A percentile compares a stretch with the other conserved stretches of the same genome.
Evolutionary conservation across 2,329 filamentous ascomycete genomes (phyloP).

Genomic region (Chaetomium olivaceum): DNA sequence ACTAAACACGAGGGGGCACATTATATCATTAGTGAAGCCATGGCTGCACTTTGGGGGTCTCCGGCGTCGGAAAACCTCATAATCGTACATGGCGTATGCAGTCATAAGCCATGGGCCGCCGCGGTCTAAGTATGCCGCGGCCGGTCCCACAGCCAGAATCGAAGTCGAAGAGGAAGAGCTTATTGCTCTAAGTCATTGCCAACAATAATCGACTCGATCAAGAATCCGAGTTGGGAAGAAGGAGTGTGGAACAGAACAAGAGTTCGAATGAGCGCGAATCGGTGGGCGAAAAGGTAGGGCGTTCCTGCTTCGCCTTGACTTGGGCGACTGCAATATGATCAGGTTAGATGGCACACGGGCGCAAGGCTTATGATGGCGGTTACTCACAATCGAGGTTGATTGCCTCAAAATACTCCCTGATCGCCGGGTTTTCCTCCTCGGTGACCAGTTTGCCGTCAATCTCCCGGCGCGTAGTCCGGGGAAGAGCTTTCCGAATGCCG

Average conservation of each 20-base stretch:
- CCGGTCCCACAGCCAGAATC: background rate
- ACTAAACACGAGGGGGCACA: background rate
- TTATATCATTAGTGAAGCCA: constrained; percentile 23
- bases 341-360: background rate
- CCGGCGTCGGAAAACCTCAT: constrained; percentile 4
- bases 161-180: constrained; percentile 7
- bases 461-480: constrained; percentile 49
- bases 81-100: constrained; percentile 23
- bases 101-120: constrained; percentile 16
- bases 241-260: constrained; percentile 46
- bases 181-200: background rate
- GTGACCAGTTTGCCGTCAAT: constrained; percentile 52
- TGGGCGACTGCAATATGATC: constrained; percentile 39
- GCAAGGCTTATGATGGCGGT: background rate
- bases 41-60: constrained; percentile 3
- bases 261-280: constrained; percentile 51
- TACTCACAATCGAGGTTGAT: constrained; percentile 60
- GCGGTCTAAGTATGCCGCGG: background rate
- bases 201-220: background rate
- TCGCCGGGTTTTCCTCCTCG: constrained; percentile 48
- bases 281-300: constrained; percentile 53
- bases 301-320: constrained; percentile 50
- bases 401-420: constrained; percentile 55
- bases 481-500: constrained; percentile 60
- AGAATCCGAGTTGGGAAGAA: constrained; percentile 38